Evolutionary conservation across 1,284 basidiomycete species (phyloP).

Genomic region (Sutorius eximius): DNA sequence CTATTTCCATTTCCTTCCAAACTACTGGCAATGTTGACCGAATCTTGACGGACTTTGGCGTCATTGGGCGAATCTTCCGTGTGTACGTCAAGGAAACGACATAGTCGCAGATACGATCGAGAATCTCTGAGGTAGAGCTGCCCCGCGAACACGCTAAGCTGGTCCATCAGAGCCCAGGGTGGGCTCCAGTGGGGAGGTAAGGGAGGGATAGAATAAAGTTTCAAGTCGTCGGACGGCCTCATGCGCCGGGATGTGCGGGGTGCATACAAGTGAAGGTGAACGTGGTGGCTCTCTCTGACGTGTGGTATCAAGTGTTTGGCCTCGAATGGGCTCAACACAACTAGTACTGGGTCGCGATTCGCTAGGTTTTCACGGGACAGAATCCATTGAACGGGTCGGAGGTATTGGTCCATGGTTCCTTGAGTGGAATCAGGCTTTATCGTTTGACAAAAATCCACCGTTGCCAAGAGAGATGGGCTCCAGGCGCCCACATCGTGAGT

Average conservation of each 20-base stretch:
- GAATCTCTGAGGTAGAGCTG: no score
- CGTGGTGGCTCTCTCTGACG: no score
- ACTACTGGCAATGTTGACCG: not conserved
- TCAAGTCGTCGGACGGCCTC: no score
- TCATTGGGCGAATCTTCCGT: not conserved
- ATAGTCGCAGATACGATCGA: conserved; percentile 30
- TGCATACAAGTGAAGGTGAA: no score
- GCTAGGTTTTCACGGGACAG: conserved; percentile 18
- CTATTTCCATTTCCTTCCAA: not conserved
- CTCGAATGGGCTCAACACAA: no score
- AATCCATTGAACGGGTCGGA: conserved; percentile 45
- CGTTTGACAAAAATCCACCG: conserved; percentile 22
- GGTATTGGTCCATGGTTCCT: conserved; percentile 26
- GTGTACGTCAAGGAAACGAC: not conserved
- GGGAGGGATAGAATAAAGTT: no score
- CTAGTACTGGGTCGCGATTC: conserved; percentile 14
- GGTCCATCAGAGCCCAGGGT: no score
- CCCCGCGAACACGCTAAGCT: no score
- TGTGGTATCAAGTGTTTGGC: no score
- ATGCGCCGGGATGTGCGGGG: no score
- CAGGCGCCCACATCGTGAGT: conserved; percentile 6
- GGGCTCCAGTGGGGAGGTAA: no score
- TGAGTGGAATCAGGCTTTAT: not conserved
- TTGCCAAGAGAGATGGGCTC: conserved; percentile 19
- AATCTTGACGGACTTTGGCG: not conserved